Conservation (phyloP, 2,329 filamentous ascomycete genomes). For the Colletotrichum falcatum region DNA sequence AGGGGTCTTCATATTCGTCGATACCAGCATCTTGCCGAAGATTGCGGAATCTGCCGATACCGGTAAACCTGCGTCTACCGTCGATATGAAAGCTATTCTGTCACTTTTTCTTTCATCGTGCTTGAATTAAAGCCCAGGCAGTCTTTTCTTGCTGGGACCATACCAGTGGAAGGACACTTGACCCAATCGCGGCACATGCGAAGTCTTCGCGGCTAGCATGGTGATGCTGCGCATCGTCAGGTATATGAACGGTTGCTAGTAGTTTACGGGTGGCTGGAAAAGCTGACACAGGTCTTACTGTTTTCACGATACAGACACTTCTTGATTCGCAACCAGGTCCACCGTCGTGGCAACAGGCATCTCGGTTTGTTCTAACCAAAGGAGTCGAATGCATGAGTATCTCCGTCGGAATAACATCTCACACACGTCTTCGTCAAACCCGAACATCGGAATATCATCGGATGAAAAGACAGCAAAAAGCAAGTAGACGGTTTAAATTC, state of each 20-base stretch:
- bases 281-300: rapidly evolving
- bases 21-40: neutral
- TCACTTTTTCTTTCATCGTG: rapidly evolving
- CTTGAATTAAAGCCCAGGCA: neutral
- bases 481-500: neutral
- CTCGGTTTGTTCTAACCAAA: neutral
- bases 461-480: neutral
- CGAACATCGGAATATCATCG: neutral
- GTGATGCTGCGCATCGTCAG: too few relatives aligned
- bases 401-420: neutral
- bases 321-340: too few relatives aligned
- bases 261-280: neutral
- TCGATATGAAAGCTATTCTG: too few relatives aligned
- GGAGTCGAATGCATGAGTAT: neutral
- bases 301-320: neutral
- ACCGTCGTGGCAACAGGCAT: neutral
- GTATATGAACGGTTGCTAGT: too few relatives aligned
- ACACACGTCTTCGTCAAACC: neutral
- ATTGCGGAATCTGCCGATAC: neutral
- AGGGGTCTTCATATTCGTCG: neutral
- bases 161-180: neutral
- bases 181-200: too few relatives aligned
- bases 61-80: neutral
- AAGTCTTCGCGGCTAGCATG: neutral
- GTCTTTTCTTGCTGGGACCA: neutral